Conservation (phyloP, 495 filamentous ascomycete species). For the Hypoxylon cercidicola region DNA sequence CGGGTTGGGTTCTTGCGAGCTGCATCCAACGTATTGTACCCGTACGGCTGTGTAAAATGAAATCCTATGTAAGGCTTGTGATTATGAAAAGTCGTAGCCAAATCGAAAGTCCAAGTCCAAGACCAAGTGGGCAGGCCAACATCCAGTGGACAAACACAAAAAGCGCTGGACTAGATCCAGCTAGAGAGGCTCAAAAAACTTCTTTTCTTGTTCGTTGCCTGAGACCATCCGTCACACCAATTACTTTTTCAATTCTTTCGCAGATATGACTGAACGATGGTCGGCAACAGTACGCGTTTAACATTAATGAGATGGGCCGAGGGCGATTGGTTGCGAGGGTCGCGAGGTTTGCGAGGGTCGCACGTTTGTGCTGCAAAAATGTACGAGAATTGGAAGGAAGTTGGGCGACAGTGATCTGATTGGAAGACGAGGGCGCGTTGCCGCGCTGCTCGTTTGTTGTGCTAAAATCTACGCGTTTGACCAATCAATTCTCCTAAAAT, state of each 20-base stretch:
- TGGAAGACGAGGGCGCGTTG: constrained; percentile 34
- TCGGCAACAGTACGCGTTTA: constrained; percentile 41
- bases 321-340: constrained; percentile 42
- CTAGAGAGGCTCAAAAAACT: too few species aligned
- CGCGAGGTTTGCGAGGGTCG: constrained; percentile 15
- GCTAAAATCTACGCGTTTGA: constrained; percentile 20
- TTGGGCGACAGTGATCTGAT: constrained; percentile 10
- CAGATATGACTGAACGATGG: constrained; percentile 20
- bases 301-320: constrained; percentile 32
- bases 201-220: background rate
- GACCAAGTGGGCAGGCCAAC: too few species aligned
- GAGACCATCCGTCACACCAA: constrained; percentile 12
- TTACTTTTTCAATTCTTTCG: constrained; percentile 18
- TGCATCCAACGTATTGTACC: constrained; percentile 20
- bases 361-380: constrained; percentile 26
- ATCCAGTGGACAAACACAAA: too few species aligned
- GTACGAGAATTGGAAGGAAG: constrained; percentile 19
- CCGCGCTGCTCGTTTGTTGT: constrained; percentile 35
- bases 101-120: too few species aligned
- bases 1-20: constrained; percentile 17
- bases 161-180: too few species aligned
- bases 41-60: constrained; percentile 20
- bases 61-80: constrained; percentile 1
- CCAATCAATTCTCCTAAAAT: constrained; percentile 30
- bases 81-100: too few species aligned